These are phyloP conservation scores for Gilbertella persicaria DNA, from an alignment of 371 early-diverging fungal species.

Conservation along the genomic window DNA sequence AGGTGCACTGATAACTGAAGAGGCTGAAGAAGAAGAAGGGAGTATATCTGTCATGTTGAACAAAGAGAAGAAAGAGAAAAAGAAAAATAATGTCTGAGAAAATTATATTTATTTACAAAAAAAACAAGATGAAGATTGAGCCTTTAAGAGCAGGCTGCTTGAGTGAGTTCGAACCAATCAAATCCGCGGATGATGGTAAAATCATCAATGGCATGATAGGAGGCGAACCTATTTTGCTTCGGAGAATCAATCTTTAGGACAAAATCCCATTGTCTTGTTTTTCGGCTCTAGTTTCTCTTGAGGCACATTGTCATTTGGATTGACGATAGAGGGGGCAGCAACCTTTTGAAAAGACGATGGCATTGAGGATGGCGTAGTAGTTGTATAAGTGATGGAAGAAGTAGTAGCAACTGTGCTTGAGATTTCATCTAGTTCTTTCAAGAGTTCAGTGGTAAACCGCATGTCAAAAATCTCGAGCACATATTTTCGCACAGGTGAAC, in stretches of 20 bases:
- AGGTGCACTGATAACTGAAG: slow-evolving; percentile 32
- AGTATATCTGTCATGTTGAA: slow-evolving; percentile 27
- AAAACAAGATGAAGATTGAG: slow-evolving; percentile 12
- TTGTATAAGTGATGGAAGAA: slow-evolving; percentile 7
- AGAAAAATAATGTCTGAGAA: not conserved
- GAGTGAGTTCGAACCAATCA: slow-evolving; percentile 19
- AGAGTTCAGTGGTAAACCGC: slow-evolving; percentile 45
- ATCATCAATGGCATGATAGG: slow-evolving; percentile 13
- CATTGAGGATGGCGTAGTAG: not conserved
- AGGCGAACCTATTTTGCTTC: not conserved
- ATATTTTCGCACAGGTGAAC: slow-evolving; percentile 75
- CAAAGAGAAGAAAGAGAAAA: slow-evolving; percentile 10
- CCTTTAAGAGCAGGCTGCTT: slow-evolving; percentile 3
- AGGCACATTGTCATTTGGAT: slow-evolving; percentile 13
- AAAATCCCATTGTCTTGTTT: slow-evolving; percentile 6
- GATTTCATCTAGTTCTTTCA: slow-evolving; percentile 37
- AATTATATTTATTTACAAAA: slow-evolving; percentile 11
- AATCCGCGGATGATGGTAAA: slow-evolving; percentile 5
- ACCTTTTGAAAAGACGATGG: not conserved
- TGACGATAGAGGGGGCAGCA: slow-evolving; percentile 6
- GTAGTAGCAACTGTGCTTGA: slow-evolving; percentile 1
- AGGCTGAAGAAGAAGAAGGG: slow-evolving; percentile 32
- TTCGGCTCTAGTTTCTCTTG: slow-evolving; percentile 26
- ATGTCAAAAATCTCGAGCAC: slow-evolving; percentile 82
- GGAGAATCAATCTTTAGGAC: not conserved